Evolutionary conservation across 768 basidiomycete genomes (phyloP), one percentile per base, ranked within the genome.

Genomic region (Polyporus arcularius): DNA sequence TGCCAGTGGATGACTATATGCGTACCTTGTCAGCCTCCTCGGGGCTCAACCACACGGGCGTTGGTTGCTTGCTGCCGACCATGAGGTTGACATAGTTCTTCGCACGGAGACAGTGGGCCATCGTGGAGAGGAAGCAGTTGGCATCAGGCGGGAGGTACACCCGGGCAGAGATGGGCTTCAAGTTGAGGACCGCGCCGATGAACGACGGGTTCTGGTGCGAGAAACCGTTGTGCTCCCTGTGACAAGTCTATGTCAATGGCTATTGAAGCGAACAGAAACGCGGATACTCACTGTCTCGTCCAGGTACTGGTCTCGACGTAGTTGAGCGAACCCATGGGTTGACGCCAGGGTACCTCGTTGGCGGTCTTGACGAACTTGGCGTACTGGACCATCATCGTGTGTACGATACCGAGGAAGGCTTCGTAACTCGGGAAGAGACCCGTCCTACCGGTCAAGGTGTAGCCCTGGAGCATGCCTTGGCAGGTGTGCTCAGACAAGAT

Each of bases 111-210:
- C 91, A 94, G 72, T 96, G 94, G 4, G 89, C 83, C 57, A 96
- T 81, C 26, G 92, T 93, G 39, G 87, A 89, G 62, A 95, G 75
- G 76, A 89, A 86, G 68, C 89, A 89, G 71, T 96, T 95, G 12
- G 91, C 90, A 67, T 96, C 94, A n/a, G 94, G 91, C 0, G 93
- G 91, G 26, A 94, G 79, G 70, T 93, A 94, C 4, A 94, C 89
- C 3, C 92, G 83, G 0, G 88, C 88, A 59, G 85, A 78, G 40
- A 73, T 74, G 14, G 87, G 79, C 66, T 94, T 94, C 62, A 96
- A 75, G 67, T 86, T 84, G 58, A 96, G 82, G n/a, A 97, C 82
- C 0, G 90, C 88, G 21, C 90, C 88, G 66, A 96, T 94, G 72
- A 96, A 91, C 2, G 87, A 82, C 3, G 91, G 90, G 65, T 92